A percentile compares a stretch with the other conserved stretches of the same genome.
Conservation (phyloP, 176 grass and related monocot genomes). For the Lolium multiflorum region DNA sequence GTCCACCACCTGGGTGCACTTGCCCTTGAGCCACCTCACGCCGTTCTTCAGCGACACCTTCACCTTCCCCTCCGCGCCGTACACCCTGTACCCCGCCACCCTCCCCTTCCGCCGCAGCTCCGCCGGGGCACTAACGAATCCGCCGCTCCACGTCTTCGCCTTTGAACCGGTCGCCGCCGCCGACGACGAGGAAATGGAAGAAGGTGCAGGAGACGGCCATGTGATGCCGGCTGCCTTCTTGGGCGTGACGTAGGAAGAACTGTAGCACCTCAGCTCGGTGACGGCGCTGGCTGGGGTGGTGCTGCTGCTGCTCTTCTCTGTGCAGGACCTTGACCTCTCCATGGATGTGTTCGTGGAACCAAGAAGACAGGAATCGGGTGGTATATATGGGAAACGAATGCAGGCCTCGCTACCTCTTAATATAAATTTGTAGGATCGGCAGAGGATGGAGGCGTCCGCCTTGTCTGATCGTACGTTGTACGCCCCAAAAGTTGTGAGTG, state of each 20-base stretch:
- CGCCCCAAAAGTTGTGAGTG: background rate
- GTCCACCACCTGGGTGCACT: constrained; percentile 48
- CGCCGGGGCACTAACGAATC: constrained; percentile 48
- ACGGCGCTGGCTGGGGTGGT: background rate
- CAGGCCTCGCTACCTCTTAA: background rate
- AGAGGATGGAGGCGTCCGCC: background rate
- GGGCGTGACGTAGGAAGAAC: constrained; percentile 52
- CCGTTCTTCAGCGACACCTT: constrained; percentile 60
- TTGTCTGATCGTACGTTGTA: background rate
- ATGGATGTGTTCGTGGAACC: background rate
- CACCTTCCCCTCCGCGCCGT: constrained; percentile 60
- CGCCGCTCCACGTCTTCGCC: constrained; percentile 35
- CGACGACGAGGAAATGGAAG: constrained; percentile 19
- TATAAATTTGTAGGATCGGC: constrained; percentile 9
- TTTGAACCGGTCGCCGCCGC: background rate
- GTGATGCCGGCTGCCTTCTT: constrained; percentile 32
- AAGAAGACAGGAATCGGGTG: background rate
- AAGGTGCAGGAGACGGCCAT: constrained; percentile 27
- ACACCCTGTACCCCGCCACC: constrained; percentile 59
- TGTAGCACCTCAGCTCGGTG: constrained; percentile 48
- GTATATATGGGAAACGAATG: background rate
- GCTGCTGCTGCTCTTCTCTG: constrained; percentile 18
- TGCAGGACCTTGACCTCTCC: constrained; percentile 42
- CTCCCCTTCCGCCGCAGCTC: constrained; percentile 78
- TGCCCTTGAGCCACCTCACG: constrained; percentile 72